Evolutionary conservation across 352 stramenopile genomes (phyloP), one percentile per base, ranked within the genome.

Genomic region (Sclerospora graminicola): DNA sequence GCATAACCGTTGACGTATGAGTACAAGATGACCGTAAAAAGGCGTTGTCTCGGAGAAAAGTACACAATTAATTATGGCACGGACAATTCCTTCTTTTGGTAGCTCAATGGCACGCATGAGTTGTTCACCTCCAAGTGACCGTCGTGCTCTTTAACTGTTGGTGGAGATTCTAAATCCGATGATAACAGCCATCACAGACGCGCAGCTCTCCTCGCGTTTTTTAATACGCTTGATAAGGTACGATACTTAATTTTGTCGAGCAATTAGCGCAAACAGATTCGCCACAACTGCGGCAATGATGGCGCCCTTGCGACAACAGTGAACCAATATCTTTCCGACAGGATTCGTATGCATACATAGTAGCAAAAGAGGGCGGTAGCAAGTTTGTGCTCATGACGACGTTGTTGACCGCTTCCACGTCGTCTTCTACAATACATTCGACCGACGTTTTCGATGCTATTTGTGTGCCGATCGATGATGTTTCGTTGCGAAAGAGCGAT

Each of bases 281-380:
- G 4, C 78, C 78, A 35, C 78, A 89, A 44, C 87, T 89, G 30
- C 78, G 72, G 36, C 78, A 89, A 53, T 89, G 78, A 51, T 89
- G 78, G 26, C 78, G 65, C 1, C 72, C 67, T 43, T 86, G 78
- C 5, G 59, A 66, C 34, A 89, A 50, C 45, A 89, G 27, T n/a
- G n/a, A n/a, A n/a, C n/a, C n/a, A n/a, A n/a, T n/a, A n/a, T n/a
- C n/a, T n/a, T n/a, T n/a, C n/a, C n/a, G n/a, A n/a, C n/a, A n/a
- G n/a, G n/a, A n/a, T n/a, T n/a, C n/a, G n/a, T n/a, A n/a, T n/a
- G n/a, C n/a, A n/a, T n/a, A n/a, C n/a, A n/a, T n/a, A n/a, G n/a
- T n/a, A n/a, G n/a, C n/a, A n/a, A n/a, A n/a, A n/a, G n/a, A n/a
- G n/a, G n/a, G n/a, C n/a, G n/a, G n/a, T n/a, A n/a, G n/a, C n/a